phyloP scores from a whole-genome alignment of 2,329 filamentous ascomycete species.

The Cytospora mali region DNA sequence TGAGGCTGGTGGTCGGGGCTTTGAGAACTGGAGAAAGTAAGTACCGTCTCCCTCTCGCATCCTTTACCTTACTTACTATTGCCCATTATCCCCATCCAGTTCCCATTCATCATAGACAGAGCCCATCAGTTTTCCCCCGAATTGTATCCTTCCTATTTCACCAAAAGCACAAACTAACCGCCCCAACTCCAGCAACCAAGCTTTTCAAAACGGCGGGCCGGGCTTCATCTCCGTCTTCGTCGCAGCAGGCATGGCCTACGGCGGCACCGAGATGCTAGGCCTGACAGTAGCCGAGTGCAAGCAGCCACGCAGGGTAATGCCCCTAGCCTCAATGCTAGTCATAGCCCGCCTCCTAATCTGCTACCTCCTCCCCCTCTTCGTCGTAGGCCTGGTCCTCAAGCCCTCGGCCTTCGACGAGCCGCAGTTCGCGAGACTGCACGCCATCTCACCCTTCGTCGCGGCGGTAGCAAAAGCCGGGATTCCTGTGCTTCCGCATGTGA shows the following conservation, averaged over 20 bases:
- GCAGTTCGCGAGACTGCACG: conserved; percentile 34
- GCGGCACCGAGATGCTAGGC: conserved; percentile 50
- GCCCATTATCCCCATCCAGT: too few species aligned
- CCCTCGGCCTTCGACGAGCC: conserved; percentile 33
- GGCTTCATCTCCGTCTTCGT: conserved; percentile 49
- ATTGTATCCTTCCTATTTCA: too few species aligned
- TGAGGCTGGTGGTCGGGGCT: conserved; percentile 13
- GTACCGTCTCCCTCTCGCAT: not conserved
- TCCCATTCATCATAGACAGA: too few species aligned
- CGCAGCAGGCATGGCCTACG: conserved; percentile 48
- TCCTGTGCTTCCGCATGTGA: conserved; percentile 13
- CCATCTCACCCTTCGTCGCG: conserved; percentile 38
- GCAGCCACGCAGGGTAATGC: conserved; percentile 42
- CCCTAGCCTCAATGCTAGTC: conserved; percentile 44
- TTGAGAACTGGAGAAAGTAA: conserved; percentile 25
- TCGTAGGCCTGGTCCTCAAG: conserved; percentile 41
- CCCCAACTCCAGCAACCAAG: not conserved
- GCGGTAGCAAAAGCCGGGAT: conserved; percentile 39
- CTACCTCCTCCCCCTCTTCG: conserved; percentile 43
- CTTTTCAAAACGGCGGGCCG: conserved; percentile 45
- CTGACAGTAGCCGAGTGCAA: conserved; percentile 47
- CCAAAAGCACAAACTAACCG: not conserved
- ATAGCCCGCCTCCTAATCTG: conserved; percentile 43
- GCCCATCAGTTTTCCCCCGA: too few species aligned
- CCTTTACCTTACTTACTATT: not conserved